Percentiles rank a stretch among this genome's conserved stretches.
phyloP scores from a whole-genome alignment of 306 rosid genomes.

The Datisca glomerata region DNA sequence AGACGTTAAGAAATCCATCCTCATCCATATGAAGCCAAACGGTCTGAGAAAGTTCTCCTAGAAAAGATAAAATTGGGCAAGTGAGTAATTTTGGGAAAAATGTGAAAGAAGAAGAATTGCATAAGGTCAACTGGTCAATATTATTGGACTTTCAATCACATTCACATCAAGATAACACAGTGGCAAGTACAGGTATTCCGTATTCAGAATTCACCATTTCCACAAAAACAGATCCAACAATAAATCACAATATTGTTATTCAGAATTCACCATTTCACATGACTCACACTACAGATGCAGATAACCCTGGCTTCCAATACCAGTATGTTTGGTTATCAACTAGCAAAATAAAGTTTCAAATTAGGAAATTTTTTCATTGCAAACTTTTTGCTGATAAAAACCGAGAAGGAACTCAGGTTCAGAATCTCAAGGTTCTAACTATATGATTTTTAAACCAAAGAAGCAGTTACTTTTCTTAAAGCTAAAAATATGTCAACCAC shows the following conservation, averaged over 20 bases:
- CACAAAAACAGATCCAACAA: not conserved
- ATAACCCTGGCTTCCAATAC: conserved; percentile 2
- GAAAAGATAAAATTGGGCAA: conserved; percentile 4
- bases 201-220: conserved; percentile 19
- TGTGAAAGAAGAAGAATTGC: too few relatives aligned
- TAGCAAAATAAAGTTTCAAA: too few relatives aligned
- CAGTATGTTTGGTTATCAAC: not conserved
- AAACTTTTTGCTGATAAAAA: too few relatives aligned
- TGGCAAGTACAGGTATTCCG: not conserved
- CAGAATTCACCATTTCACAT: not conserved
- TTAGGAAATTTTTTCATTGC: too few relatives aligned
- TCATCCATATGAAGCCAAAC: conserved; percentile 11
- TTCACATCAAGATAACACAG: not conserved
- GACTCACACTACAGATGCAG: not conserved
- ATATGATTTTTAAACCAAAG: too few relatives aligned
- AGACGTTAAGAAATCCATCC: conserved; percentile 20
- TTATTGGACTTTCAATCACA: too few relatives aligned
- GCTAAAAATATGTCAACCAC: too few relatives aligned
- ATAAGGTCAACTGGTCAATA: too few relatives aligned
- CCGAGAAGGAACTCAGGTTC: too few relatives aligned
- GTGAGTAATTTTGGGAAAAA: not conserved
- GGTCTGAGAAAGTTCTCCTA: conserved; percentile 8
- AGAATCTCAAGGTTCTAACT: too few relatives aligned
- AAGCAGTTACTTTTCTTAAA: too few relatives aligned
- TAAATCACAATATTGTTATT: not conserved